These are phyloP conservation scores for Theileria parva DNA, from an alignment of 169 alveolate genomes.

Conservation along the genomic window DNA sequence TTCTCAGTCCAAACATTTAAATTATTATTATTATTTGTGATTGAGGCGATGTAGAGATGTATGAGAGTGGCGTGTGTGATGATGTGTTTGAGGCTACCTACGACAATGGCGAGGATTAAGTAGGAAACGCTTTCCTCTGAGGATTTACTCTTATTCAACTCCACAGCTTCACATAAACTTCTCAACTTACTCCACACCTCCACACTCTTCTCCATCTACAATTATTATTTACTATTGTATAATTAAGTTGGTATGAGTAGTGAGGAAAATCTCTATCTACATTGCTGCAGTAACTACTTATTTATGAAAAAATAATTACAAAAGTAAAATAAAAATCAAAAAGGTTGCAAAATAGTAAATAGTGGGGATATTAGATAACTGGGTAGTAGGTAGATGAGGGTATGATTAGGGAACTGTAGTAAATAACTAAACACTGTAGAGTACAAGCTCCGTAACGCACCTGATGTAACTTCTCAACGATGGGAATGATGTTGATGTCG, in stretches of 20 bases:
- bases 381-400: no score
- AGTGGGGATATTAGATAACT: no score
- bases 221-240: not conserved
- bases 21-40: not conserved
- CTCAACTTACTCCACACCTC: constrained; percentile 39
- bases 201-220: constrained; percentile 39
- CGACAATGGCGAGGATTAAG: constrained; percentile 47
- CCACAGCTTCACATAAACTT: constrained; percentile 29
- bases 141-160: constrained; percentile 40
- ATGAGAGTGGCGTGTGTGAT: constrained; percentile 31
- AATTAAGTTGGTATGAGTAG: no score
- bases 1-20: no score
- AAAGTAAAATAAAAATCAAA: no score
- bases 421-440: not conserved
- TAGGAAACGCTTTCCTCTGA: constrained; percentile 45
- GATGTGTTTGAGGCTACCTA: constrained; percentile 47
- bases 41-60: constrained; percentile 37
- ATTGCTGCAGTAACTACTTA: no score
- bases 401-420: no score
- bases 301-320: no score
- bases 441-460: constrained; percentile 8
- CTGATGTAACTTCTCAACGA: constrained; percentile 46
- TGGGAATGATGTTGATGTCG: constrained; percentile 47
- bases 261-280: no score
- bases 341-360: no score